phyloP scores from a whole-genome alignment of 1,139 yeast species.

The Taphrina sp. region DNA sequence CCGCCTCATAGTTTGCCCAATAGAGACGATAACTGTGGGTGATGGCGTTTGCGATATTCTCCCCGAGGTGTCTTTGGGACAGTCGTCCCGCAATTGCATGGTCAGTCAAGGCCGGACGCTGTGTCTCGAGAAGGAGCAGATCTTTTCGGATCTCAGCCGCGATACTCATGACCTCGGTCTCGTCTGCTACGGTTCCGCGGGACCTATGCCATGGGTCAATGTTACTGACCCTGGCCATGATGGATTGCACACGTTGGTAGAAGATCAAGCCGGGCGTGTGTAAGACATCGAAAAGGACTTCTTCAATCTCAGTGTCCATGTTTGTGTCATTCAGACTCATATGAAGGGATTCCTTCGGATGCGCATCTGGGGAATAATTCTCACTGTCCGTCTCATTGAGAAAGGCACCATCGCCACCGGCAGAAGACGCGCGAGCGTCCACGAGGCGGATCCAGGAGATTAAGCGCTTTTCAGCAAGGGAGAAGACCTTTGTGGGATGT shows the following conservation, averaged over 20 bases:
- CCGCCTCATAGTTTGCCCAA: conserved; percentile 5
- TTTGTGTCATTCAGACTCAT: no score
- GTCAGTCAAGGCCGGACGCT: not conserved
- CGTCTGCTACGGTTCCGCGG: not conserved
- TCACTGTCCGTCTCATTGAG: not conserved
- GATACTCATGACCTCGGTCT: conserved; percentile 4
- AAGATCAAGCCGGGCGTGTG: not conserved
- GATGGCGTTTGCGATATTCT: not conserved
- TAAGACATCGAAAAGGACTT: not conserved
- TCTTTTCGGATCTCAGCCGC: not conserved
- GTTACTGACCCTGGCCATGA: conserved; percentile 8
- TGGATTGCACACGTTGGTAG: conserved; percentile 4
- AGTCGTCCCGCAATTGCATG: not conserved
- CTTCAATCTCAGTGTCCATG: not conserved
- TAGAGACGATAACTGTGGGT: conserved; percentile 4
- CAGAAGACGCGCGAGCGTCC: not conserved
- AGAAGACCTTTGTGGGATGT: not conserved
- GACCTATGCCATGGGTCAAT: conserved; percentile 4
- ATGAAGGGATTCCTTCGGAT: conserved; percentile 1
- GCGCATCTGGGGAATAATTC: not conserved
- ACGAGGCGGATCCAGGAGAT: not conserved
- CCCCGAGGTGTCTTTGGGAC: not conserved
- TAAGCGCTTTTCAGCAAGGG: not conserved
- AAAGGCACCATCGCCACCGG: conserved; percentile 5
- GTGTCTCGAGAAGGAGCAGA: not conserved